A percentile compares a stretch with the other conserved stretches of the same genome.
Evolutionary conservation across 2,329 filamentous ascomycete genomes (phyloP).

Genomic region (Colletotrichum orchidophilum): DNA sequence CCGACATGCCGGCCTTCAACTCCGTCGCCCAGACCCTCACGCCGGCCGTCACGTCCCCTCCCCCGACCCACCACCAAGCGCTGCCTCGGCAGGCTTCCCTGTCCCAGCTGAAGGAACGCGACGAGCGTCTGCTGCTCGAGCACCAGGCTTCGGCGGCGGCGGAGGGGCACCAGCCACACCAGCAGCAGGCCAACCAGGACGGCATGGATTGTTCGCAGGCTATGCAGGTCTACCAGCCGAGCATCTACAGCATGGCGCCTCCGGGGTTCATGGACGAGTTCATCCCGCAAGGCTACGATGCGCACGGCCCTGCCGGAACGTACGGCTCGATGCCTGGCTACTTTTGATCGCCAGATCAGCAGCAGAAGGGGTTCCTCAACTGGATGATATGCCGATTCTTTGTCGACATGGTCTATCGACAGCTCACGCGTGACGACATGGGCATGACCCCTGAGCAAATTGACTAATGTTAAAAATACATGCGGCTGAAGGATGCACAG

Average conservation of each 20-base stretch:
- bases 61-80: not conserved
- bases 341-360: not conserved
- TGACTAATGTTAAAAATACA: not conserved
- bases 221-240: slow-evolving; percentile 13
- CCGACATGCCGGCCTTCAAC: slow-evolving; percentile 42
- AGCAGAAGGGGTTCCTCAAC: too few relatives aligned
- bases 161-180: not conserved
- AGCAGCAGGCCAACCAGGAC: not conserved
- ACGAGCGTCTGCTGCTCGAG: not conserved
- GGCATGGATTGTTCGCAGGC: slow-evolving; percentile 11
- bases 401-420: not conserved
- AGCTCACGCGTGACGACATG: not conserved
- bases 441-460: not conserved
- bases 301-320: not conserved
- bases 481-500: not conserved
- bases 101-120: slow-evolving; percentile 2
- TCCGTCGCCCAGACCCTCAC: slow-evolving; percentile 8
- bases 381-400: not conserved
- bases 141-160: not conserved
- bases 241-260: slow-evolving; percentile 11
- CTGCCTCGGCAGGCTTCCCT: slow-evolving; percentile 20
- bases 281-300: not conserved
- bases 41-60: not conserved
- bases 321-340: slow-evolving; percentile 9
- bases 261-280: slow-evolving; percentile 17